Percentiles rank a stretch among this genome's conserved stretches.
Evolutionary conservation across 345 rosid genomes (phyloP).

Genomic region (Gossypium rotundifolium): DNA sequence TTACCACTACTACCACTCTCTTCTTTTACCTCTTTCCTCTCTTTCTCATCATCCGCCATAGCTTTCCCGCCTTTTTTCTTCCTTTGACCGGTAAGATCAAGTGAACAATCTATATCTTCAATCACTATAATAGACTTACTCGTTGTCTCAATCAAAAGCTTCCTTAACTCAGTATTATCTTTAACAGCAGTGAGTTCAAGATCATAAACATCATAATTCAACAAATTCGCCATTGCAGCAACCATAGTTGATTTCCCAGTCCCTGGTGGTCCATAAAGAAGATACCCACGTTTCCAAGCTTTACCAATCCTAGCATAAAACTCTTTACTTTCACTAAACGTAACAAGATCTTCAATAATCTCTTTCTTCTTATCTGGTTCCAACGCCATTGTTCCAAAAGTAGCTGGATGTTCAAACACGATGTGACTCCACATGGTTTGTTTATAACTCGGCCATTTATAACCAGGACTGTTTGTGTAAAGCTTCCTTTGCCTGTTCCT

Average conservation of each 20-base stretch:
- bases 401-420: slow-evolving; percentile 2
- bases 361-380: background rate
- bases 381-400: slow-evolving; percentile 4
- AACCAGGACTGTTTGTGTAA: slow-evolving; percentile 47
- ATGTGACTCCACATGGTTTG: slow-evolving; percentile 25
- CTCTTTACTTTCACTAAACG: slow-evolving; percentile 30
- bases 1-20: background rate
- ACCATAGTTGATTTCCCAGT: slow-evolving; percentile 44
- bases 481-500: slow-evolving; percentile 59
- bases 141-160: slow-evolving; percentile 32
- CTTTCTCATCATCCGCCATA: background rate
- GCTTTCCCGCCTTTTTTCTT: slow-evolving; percentile 11
- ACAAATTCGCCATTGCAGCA: slow-evolving; percentile 40
- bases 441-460: slow-evolving; percentile 31
- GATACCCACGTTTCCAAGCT: slow-evolving; percentile 50
- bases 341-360: slow-evolving; percentile 27
- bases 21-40: background rate
- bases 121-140: slow-evolving; percentile 40
- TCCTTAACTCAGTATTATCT: slow-evolving; percentile 35
- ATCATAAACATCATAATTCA: slow-evolving; percentile 38
- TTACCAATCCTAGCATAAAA: slow-evolving; percentile 40
- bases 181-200: slow-evolving; percentile 31
- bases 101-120: slow-evolving; percentile 42
- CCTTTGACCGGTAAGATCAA: slow-evolving; percentile 35
- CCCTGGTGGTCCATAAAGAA: slow-evolving; percentile 40